These are phyloP conservation scores for Ilex paraguariensis DNA, from an alignment of 305 asterid genomes.

Conservation along the genomic window DNA sequence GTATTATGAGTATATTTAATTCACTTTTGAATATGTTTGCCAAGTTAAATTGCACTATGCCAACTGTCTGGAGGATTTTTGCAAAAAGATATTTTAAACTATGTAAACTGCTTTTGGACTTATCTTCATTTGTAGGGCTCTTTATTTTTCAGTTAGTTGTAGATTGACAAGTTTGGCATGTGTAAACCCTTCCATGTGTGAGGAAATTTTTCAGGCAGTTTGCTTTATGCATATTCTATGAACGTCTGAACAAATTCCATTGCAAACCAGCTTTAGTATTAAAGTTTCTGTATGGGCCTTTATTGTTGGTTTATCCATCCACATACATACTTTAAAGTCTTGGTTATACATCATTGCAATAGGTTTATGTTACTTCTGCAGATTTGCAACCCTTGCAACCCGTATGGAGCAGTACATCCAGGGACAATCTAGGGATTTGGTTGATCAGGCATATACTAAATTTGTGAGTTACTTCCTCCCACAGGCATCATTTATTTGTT, in stretches of 20 bases:
- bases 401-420: slow-evolving; percentile 99
- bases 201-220: too few species aligned
- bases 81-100: background rate
- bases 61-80: background rate
- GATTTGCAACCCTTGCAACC: slow-evolving; percentile 96
- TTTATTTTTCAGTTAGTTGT: too few species aligned
- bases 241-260: too few species aligned
- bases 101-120: background rate
- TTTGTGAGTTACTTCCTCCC: slow-evolving; percentile 54
- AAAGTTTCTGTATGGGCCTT: too few species aligned
- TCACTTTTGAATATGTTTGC: background rate
- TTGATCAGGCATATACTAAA: slow-evolving; percentile 90
- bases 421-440: slow-evolving; percentile 98
- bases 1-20: too few species aligned
- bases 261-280: too few species aligned
- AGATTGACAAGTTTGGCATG: too few species aligned
- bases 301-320: too few species aligned
- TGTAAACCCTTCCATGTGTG: too few species aligned
- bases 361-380: slow-evolving; percentile 11
- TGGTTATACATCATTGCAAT: background rate
- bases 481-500: slow-evolving; percentile 6
- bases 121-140: too few species aligned
- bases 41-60: background rate
- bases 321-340: too few species aligned
- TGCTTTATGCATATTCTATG: too few species aligned